phyloP scores from a whole-genome alignment of 2,329 filamentous ascomycete genomes.

The Rosellinia necatrix region DNA sequence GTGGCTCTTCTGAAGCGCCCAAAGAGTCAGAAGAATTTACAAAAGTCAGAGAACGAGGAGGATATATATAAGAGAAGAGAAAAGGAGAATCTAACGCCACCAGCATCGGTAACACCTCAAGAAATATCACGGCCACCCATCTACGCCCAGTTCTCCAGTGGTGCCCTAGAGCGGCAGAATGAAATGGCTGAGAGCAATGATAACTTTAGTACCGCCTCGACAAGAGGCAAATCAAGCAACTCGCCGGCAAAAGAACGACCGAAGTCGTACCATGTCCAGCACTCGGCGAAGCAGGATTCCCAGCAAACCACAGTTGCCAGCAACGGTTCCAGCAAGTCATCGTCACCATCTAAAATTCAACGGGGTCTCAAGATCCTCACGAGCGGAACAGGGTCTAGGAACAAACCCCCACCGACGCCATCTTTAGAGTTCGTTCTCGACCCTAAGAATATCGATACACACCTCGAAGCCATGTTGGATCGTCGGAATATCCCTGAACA shows the following conservation, averaged over 20 bases:
- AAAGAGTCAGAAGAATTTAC: slow-evolving; percentile 72
- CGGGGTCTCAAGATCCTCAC: slow-evolving; percentile 48
- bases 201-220: slow-evolving; percentile 23
- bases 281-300: slow-evolving; percentile 32
- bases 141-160: slow-evolving; percentile 73
- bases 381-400: slow-evolving; percentile 45
- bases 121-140: slow-evolving; percentile 67
- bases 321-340: slow-evolving; percentile 28
- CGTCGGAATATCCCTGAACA: slow-evolving; percentile 92
- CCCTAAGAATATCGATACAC: slow-evolving; percentile 59
- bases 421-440: slow-evolving; percentile 59
- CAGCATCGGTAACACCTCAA: slow-evolving; percentile 48
- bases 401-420: slow-evolving; percentile 43
- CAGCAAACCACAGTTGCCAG: slow-evolving; percentile 25
- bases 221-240: slow-evolving; percentile 29
- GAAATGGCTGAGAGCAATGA: slow-evolving; percentile 21
- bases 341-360: slow-evolving; percentile 46
- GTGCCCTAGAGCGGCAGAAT: slow-evolving; percentile 38
- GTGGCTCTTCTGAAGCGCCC: slow-evolving; percentile 74
- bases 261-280: slow-evolving; percentile 54
- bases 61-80: slow-evolving; percentile 61
- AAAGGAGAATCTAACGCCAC: slow-evolving; percentile 81
- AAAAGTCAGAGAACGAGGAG: slow-evolving; percentile 56
- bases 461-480: slow-evolving; percentile 71
- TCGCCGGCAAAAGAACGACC: slow-evolving; percentile 50